These are phyloP conservation scores for Wickerhamomyces xylosicus DNA, from an alignment of 805 yeast genomes.

Conservation along the genomic window DNA sequence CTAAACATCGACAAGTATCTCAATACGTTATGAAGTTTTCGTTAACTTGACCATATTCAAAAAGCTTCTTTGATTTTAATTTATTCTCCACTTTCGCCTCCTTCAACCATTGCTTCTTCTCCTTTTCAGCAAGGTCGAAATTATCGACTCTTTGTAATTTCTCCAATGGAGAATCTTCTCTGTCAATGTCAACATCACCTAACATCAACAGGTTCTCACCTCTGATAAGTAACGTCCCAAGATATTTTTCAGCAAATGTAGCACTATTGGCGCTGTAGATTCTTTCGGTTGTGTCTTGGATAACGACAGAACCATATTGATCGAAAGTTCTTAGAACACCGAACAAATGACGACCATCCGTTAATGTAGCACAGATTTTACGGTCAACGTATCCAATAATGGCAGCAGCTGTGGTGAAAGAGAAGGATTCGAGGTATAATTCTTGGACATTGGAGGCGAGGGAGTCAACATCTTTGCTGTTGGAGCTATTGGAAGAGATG, in stretches of 20 bases:
- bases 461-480: constrained; percentile 11
- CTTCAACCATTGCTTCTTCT: constrained; percentile 22
- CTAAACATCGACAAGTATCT: too few relatives aligned
- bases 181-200: constrained; percentile 88
- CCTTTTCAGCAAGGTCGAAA: constrained; percentile 49
- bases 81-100: constrained; percentile 31
- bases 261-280: constrained; percentile 46
- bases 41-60: constrained; percentile 43
- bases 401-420: constrained; percentile 87
- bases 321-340: constrained; percentile 93
- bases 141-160: constrained; percentile 41
- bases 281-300: constrained; percentile 86
- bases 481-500: too few relatives aligned
- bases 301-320: constrained; percentile 81
- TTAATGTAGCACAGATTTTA: constrained; percentile 66
- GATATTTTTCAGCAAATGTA: constrained; percentile 62
- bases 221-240: constrained; percentile 81
- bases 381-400: constrained; percentile 79
- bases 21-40: constrained; percentile 34
- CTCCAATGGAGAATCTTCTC: constrained; percentile 61
- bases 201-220: constrained; percentile 93
- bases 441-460: constrained; percentile 35
- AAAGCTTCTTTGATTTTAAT: constrained; percentile 35
- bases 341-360: constrained; percentile 82
- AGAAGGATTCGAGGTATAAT: constrained; percentile 66